A percentile compares a stretch with the other conserved stretches of the same genome.
These are phyloP conservation scores for Collybiopsis luxurians DNA, from an alignment of 768 basidiomycete genomes.

Conservation along the genomic window DNA sequence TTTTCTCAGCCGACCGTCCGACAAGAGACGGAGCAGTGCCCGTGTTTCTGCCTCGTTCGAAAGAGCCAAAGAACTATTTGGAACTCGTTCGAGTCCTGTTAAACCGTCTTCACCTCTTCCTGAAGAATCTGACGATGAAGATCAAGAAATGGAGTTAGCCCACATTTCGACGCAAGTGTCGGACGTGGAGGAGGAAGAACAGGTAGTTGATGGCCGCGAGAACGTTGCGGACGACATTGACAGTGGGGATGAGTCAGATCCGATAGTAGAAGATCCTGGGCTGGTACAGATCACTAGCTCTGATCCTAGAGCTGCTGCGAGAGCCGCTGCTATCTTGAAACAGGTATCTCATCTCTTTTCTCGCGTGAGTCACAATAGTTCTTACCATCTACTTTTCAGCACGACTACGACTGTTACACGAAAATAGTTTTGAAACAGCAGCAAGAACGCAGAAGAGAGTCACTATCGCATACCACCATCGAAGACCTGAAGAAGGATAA, in stretches of 20 bases:
- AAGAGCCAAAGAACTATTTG: slow-evolving; percentile 3
- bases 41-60: slow-evolving; percentile 1
- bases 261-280: slow-evolving; percentile 42
- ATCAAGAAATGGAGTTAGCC: background rate
- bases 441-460: slow-evolving; percentile 21
- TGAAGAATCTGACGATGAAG: background rate
- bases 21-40: background rate
- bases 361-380: slow-evolving; percentile 3
- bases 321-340: slow-evolving; percentile 91
- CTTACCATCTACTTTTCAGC: slow-evolving; percentile 35
- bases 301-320: slow-evolving; percentile 83
- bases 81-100: background rate
- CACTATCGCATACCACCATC: slow-evolving; percentile 23
- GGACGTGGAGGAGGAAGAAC: background rate
- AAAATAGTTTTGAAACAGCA: slow-evolving; percentile 35
- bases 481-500: slow-evolving; percentile 29
- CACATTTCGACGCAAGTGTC: background rate
- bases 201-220: background rate
- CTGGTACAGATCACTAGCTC: slow-evolving; percentile 83
- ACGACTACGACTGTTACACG: slow-evolving; percentile 84
- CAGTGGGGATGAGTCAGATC: slow-evolving; percentile 24
- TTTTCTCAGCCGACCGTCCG: background rate
- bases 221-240: slow-evolving; percentile 27
- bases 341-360: slow-evolving; percentile 50
- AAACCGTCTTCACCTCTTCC: background rate